Evolutionary conservation across 1,284 basidiomycete species (phyloP).

Genomic region (Cryptococcus maquisensis): DNA sequence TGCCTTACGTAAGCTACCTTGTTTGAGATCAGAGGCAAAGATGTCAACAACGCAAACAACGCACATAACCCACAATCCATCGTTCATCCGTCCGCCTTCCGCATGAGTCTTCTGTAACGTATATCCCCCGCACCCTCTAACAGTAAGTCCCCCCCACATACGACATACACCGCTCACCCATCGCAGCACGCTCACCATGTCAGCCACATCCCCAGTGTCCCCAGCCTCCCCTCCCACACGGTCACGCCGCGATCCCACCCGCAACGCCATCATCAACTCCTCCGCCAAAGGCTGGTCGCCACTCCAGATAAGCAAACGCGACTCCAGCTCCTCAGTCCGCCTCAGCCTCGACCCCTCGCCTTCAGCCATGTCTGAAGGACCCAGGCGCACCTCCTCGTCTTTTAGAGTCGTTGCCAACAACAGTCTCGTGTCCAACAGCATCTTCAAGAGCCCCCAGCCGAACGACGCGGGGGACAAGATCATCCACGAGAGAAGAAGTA

Average conservation of each 20-base stretch:
- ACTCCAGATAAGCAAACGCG: slow-evolving; percentile 46
- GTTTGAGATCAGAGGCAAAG: too few relatives aligned
- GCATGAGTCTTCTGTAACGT: too few relatives aligned
- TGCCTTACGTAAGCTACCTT: too few relatives aligned
- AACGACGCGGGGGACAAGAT: slow-evolving; percentile 27
- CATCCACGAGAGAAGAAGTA: slow-evolving; percentile 36
- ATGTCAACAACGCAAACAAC: too few relatives aligned
- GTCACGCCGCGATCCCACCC: slow-evolving; percentile 22
- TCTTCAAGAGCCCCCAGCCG: slow-evolving; percentile 61
- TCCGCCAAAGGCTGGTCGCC: slow-evolving; percentile 51
- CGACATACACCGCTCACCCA: too few relatives aligned
- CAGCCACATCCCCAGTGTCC: background rate
- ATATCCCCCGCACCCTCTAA: too few relatives aligned
- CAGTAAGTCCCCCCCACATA: too few relatives aligned
- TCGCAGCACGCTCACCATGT: slow-evolving; percentile 10
- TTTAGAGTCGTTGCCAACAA: slow-evolving; percentile 76
- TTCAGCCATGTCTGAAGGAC: slow-evolving; percentile 25
- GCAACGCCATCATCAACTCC: slow-evolving; percentile 42
- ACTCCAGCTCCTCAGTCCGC: slow-evolving; percentile 14
- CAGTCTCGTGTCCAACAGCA: slow-evolving; percentile 80
- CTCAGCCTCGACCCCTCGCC: slow-evolving; percentile 20
- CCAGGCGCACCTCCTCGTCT: slow-evolving; percentile 71
- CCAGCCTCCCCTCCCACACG: slow-evolving; percentile 19
- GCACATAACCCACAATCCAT: too few relatives aligned
- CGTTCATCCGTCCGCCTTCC: too few relatives aligned